Conservation (phyloP, 352 stramenopile species). For the Pythium chondricola region DNA sequence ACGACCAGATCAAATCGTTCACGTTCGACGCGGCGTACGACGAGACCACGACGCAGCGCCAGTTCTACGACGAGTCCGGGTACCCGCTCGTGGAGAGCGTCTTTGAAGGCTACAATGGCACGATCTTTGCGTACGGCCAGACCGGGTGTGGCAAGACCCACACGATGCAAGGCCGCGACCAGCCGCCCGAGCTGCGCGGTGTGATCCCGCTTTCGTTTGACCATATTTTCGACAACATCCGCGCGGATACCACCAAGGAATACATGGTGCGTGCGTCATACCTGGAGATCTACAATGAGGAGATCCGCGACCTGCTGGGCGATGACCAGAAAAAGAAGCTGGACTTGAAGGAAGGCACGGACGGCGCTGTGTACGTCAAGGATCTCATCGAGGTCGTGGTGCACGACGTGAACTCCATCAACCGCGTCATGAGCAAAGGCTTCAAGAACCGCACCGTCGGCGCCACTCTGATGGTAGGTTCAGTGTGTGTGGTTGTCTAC, state of each 20-base stretch:
- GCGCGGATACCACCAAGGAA: slow-evolving; percentile 49
- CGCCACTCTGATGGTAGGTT: slow-evolving; percentile 70
- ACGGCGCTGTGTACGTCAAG: slow-evolving; percentile 85
- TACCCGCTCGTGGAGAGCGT: slow-evolving; percentile 88
- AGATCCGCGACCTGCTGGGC: slow-evolving; percentile 87
- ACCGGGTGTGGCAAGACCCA: slow-evolving; percentile 83
- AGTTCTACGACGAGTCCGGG: slow-evolving; percentile 84
- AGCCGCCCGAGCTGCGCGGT: slow-evolving; percentile 59
- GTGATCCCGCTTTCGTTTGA: slow-evolving; percentile 84
- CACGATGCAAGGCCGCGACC: slow-evolving; percentile 81
- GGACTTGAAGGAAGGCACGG: slow-evolving; percentile 78
- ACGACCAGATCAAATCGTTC: slow-evolving; percentile 79
- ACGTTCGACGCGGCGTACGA: slow-evolving; percentile 91
- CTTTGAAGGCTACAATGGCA: slow-evolving; percentile 89
- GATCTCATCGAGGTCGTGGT: slow-evolving; percentile 85
- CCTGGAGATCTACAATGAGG: slow-evolving; percentile 95
- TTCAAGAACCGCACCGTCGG: slow-evolving; percentile 83
- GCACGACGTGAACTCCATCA: slow-evolving; percentile 65
- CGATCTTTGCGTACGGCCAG: slow-evolving; percentile 89
- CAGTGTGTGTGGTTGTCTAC: neutral
- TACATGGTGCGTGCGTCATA: slow-evolving; percentile 88
- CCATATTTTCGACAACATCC: slow-evolving; percentile 85
- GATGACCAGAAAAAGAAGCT: slow-evolving; percentile 79
- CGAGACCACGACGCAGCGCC: slow-evolving; percentile 71
- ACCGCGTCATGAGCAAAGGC: slow-evolving; percentile 70